These are phyloP conservation scores for Lachnellula subtilissima DNA, from an alignment of 2,329 filamentous ascomycete genomes.

Conservation along the genomic window DNA sequence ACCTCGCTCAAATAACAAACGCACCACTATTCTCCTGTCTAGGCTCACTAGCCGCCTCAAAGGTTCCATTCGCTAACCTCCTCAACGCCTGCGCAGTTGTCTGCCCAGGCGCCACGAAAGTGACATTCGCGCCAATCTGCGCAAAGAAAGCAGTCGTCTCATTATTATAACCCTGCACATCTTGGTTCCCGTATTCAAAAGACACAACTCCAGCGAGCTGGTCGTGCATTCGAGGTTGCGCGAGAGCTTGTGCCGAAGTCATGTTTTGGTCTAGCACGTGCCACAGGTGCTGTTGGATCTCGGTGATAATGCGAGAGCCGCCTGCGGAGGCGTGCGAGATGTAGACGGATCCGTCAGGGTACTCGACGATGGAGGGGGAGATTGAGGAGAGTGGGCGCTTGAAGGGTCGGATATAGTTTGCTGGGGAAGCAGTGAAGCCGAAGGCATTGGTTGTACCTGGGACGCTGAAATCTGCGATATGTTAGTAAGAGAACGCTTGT, in stretches of 20 bases:
- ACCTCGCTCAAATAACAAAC: constrained; percentile 43
- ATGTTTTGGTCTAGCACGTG: constrained; percentile 55
- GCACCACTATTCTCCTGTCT: constrained; percentile 68
- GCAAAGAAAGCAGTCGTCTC: constrained; percentile 55
- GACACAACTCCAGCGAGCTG: constrained; percentile 54
- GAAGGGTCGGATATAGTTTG: constrained; percentile 61
- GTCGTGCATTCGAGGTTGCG: constrained; percentile 57
- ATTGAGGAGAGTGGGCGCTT: constrained; percentile 64
- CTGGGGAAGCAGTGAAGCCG: constrained; percentile 56
- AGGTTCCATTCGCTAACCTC: constrained; percentile 57
- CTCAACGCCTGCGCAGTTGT: constrained; percentile 63
- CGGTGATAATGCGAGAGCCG: constrained; percentile 59
- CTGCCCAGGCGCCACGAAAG: constrained; percentile 50
- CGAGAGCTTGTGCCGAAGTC: constrained; percentile 49
- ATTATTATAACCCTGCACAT: constrained; percentile 47
- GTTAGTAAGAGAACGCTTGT: neutral
- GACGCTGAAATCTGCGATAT: constrained; percentile 54
- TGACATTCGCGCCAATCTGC: constrained; percentile 54
- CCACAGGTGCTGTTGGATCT: constrained; percentile 60
- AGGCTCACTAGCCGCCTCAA: constrained; percentile 74
- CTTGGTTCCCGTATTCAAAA: constrained; percentile 51
- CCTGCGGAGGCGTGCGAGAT: constrained; percentile 59
- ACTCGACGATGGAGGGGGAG: constrained; percentile 58
- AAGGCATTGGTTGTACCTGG: constrained; percentile 60
- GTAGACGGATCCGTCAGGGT: constrained; percentile 52